These are phyloP conservation scores for Cymbopogon flexuosus DNA, from an alignment of 202 grass and related monocot genomes.

Conservation along the genomic window DNA sequence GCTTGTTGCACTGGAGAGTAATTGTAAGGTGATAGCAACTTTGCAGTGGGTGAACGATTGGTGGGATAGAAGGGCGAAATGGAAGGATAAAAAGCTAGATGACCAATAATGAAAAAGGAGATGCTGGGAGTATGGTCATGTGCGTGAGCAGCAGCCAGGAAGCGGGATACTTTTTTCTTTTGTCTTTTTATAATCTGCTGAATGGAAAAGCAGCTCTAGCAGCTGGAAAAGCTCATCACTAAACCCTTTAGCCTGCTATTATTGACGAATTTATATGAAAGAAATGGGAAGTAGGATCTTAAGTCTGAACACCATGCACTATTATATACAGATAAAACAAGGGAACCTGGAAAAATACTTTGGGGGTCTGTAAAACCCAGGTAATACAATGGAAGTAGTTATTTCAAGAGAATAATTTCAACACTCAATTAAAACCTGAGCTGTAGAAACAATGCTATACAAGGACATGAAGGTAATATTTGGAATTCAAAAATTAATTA, in stretches of 20 bases:
- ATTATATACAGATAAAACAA: conserved; percentile 5
- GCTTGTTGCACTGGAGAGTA: not conserved
- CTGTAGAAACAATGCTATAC: not conserved
- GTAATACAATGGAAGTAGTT: not conserved
- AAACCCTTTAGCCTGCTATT: not conserved
- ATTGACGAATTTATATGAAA: not conserved
- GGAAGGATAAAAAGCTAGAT: not conserved
- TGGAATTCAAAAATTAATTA: not conserved
- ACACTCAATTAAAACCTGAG: not conserved
- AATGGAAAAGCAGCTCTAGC: not conserved
- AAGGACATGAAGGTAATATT: not conserved
- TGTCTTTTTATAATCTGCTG: not conserved
- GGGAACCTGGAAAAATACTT: not conserved
- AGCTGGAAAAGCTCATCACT: not conserved
- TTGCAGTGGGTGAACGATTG: not conserved
- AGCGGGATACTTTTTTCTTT: not conserved
- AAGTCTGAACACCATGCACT: not conserved
- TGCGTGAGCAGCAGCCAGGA: not conserved
- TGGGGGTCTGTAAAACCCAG: not conserved
- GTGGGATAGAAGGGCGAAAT: not conserved
- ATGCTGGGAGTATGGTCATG: not conserved
- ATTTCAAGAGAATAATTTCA: not conserved
- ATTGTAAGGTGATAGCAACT: not conserved
- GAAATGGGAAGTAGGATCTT: not conserved
- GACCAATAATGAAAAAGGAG: not conserved